Evolutionary conservation across 352 stramenopile species (phyloP).

Genomic region (Phytophthora cactorum): DNA sequence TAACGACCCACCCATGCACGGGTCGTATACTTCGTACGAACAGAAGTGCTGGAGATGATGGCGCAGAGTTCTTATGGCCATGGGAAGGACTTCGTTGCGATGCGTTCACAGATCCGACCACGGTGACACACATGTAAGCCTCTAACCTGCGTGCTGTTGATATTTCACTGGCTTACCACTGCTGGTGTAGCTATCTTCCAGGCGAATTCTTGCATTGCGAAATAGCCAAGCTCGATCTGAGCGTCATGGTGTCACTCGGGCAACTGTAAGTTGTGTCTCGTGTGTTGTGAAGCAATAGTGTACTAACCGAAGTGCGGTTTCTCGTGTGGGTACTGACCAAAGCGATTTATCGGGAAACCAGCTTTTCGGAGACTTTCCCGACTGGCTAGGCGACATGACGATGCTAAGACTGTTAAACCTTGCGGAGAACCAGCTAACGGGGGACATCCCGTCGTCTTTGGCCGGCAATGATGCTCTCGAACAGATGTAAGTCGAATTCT

Average conservation of each 20-base stretch:
- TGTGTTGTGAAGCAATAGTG: no score
- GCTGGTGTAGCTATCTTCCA: conserved; percentile 54
- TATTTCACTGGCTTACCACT: neutral
- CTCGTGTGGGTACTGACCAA: neutral
- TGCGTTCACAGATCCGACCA: conserved; percentile 68
- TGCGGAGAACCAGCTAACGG: conserved; percentile 48
- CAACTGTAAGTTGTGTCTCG: conserved; percentile 53
- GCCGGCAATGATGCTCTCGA: conserved; percentile 65
- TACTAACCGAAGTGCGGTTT: neutral
- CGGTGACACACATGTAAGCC: conserved; percentile 71
- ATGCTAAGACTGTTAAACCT: conserved; percentile 70
- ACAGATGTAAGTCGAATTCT: conserved; percentile 47
- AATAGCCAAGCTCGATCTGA: conserved; percentile 61
- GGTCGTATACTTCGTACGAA: conserved; percentile 54
- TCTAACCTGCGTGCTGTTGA: neutral
- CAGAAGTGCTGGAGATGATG: conserved; percentile 11
- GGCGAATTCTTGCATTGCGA: conserved; percentile 54
- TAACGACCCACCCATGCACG: conserved; percentile 70
- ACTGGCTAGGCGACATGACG: conserved; percentile 71
- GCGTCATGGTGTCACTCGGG: conserved; percentile 72
- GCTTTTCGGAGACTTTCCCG: conserved; percentile 56
- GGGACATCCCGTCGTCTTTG: conserved; percentile 56
- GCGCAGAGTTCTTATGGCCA: conserved; percentile 58
- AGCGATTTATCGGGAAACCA: conserved; percentile 68
- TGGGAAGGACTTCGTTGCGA: conserved; percentile 80